These are phyloP conservation scores for Leccinum pachyderme DNA, from an alignment of 1,284 basidiomycete genomes.

Conservation along the genomic window DNA sequence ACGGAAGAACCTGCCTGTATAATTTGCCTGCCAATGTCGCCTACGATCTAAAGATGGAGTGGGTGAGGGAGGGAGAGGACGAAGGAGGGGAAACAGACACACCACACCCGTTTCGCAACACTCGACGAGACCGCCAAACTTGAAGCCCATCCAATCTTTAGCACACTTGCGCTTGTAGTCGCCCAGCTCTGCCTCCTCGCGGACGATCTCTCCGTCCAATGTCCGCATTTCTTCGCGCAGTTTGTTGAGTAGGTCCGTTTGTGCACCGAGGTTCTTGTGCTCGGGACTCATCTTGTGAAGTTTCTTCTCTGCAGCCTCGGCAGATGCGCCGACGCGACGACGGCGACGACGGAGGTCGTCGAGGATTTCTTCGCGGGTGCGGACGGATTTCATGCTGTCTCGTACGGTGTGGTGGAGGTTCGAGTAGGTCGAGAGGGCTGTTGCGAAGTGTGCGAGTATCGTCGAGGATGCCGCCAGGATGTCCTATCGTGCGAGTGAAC, in stretches of 20 bases:
- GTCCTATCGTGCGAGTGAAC: constrained; percentile 56
- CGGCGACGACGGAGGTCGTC: constrained; percentile 76
- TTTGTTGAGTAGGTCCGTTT: constrained; percentile 74
- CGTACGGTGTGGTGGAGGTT: constrained; percentile 74
- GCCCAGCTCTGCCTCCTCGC: constrained; percentile 78
- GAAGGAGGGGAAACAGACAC: constrained; percentile 38
- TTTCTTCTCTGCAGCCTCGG: constrained; percentile 89
- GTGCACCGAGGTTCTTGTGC: constrained; percentile 80
- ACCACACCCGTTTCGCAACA: constrained; percentile 80
- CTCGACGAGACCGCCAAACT: constrained; percentile 87
- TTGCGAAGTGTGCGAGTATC: constrained; percentile 68
- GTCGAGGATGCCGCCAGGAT: constrained; percentile 71
- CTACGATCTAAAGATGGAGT: constrained; percentile 60
- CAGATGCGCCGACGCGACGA: constrained; percentile 65
- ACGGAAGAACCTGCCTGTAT: constrained; percentile 51
- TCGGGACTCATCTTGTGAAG: constrained; percentile 88
- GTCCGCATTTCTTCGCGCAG: constrained; percentile 77
- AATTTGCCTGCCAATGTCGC: constrained; percentile 78
- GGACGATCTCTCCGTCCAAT: constrained; percentile 82
- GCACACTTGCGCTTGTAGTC: constrained; percentile 81
- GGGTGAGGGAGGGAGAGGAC: not conserved
- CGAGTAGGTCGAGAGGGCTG: constrained; percentile 72
- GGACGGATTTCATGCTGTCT: constrained; percentile 73
- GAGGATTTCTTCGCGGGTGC: constrained; percentile 82
- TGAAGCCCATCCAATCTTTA: constrained; percentile 76